Conservation (phyloP, 2,329 filamentous ascomycete genomes). For the Sarocladium kiliense region DNA sequence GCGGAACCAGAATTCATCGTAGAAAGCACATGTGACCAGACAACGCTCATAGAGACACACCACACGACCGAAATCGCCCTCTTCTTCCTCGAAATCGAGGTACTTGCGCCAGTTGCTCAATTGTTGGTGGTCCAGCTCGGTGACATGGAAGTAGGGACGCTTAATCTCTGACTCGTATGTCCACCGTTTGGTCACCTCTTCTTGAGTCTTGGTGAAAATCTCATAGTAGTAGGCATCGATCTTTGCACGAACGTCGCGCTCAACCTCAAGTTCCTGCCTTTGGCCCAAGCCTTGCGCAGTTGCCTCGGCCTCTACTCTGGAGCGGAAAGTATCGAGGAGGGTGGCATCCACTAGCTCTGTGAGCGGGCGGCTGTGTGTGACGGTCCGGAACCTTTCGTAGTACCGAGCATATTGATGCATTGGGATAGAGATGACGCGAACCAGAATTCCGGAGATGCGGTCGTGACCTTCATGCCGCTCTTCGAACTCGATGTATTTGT, state of each 20-base stretch:
- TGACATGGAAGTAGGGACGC: conserved; percentile 94
- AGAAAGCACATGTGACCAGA: conserved; percentile 85
- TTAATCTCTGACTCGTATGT: conserved; percentile 93
- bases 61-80: conserved; percentile 70
- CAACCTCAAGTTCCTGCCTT: conserved; percentile 71
- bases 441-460: conserved; percentile 78
- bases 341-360: conserved; percentile 61
- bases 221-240: conserved; percentile 79
- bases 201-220: conserved; percentile 73
- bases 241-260: conserved; percentile 74
- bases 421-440: conserved; percentile 79
- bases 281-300: conserved; percentile 43
- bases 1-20: conserved; percentile 98
- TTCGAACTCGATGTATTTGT: conserved; percentile 97
- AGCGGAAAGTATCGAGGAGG: conserved; percentile 56
- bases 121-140: conserved; percentile 80
- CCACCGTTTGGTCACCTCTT: conserved; percentile 89
- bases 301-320: conserved; percentile 66
- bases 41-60: conserved; percentile 91
- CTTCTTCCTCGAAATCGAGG: conserved; percentile 87
- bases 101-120: conserved; percentile 93
- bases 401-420: conserved; percentile 96
- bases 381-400: conserved; percentile 80
- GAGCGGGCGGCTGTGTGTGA: conserved; percentile 69
- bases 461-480: conserved; percentile 81